Conservation (phyloP, 495 filamentous ascomycete species). For the Tetracladium setigerum region DNA sequence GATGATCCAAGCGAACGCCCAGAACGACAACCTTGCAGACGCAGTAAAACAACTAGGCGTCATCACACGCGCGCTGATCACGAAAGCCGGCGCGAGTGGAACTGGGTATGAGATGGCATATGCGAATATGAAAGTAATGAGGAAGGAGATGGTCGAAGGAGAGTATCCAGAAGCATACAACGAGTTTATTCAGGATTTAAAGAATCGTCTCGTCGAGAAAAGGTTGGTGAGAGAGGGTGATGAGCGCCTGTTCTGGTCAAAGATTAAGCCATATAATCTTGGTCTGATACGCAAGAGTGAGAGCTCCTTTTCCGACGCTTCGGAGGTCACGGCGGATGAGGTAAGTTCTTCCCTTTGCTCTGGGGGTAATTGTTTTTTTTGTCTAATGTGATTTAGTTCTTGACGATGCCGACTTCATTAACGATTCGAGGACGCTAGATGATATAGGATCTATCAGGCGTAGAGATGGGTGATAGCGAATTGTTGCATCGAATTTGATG, state of each 20-base stretch:
- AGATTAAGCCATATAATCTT: constrained; percentile 54
- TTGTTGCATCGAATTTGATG: no score
- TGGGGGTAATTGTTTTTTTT: neutral
- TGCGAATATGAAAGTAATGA: constrained; percentile 69
- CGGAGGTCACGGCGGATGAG: constrained; percentile 52
- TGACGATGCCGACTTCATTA: no score
- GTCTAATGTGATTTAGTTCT: neutral
- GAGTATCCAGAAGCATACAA: constrained; percentile 79
- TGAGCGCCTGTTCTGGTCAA: constrained; percentile 75
- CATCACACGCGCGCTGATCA: constrained; percentile 64
- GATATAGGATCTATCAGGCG: no score
- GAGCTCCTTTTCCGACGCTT: constrained; percentile 50
- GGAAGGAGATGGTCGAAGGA: constrained; percentile 65
- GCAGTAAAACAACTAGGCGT: constrained; percentile 66
- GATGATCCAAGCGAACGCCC: constrained; percentile 49
- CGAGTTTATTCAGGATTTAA: constrained; percentile 61
- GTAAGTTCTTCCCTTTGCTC: constrained; percentile 1
- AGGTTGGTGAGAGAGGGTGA: constrained; percentile 84
- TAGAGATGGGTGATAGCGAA: no score
- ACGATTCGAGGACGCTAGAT: no score
- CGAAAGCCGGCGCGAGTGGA: constrained; percentile 68
- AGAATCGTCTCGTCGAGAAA: constrained; percentile 60
- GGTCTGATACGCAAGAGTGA: constrained; percentile 55
- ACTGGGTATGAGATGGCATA: constrained; percentile 64
- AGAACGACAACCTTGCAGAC: constrained; percentile 53